Evolutionary conservation across 345 rosid species (phyloP), one percentile per base, ranked within the genome.

Genomic region (Pistacia integerrima): DNA sequence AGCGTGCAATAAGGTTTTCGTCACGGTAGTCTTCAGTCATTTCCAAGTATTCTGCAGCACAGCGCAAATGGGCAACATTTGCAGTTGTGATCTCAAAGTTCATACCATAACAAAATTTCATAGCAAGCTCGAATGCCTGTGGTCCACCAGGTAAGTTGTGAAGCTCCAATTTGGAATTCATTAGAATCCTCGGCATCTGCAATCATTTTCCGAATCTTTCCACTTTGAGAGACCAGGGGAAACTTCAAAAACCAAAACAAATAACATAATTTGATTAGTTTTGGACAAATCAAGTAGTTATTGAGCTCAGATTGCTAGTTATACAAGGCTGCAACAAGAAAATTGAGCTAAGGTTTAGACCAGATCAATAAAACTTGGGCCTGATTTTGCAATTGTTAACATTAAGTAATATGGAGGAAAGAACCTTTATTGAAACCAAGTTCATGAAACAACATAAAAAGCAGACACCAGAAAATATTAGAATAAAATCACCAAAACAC

Each of bases 71-170:
- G 17, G 93, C 93, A 4, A 93, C 88, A 69, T 92, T 92, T 10
- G 84, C 67, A 0, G 86, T 63, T 25, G 91, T 91, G 90, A 92
- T 94, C 89, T 92, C 97, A 48, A 94, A 91, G 85, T 89, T 90
- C 84, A 94, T 89, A 64, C 97, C 94, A 28, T 94, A 94, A 66
- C 97, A 94, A 83, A 92, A 92, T 60, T 91, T 91, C 94, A 92
- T 93, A 12, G 94, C 89, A 46, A 94, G 94, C 70, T 94, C 97
- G 49, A 94, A 94, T 12, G 92, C 78, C 3, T 78, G 84, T 4
- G 93, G 82, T 54, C 98, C 98, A 16, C 97, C 97, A 0, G 97
- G 97, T 51, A 94, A 80, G 71, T 82, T 80, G 28, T 78, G 76
- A 18, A 94, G 91, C 79, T 91, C 94, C 51, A 91, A 76, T 76